Evolutionary conservation across 768 basidiomycete genomes (phyloP), one percentile per base, ranked within the genome.

Genomic region (Suillus lakei): DNA sequence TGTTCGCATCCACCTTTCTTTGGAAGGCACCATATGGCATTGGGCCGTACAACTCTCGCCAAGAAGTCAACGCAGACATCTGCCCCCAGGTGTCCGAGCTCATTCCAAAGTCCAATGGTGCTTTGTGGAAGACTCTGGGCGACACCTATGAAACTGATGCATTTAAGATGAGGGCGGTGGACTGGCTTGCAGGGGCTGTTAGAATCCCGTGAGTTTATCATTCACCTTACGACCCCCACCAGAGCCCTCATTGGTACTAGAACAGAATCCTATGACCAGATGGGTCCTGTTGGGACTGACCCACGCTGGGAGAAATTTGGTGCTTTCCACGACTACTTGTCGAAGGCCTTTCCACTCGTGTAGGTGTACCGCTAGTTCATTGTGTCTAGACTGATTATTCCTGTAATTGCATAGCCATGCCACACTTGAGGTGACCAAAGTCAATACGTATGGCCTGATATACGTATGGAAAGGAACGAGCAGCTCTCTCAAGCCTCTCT

Each of bases 401-500:
- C 59, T 23, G 69, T 61, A 28, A 61, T 38, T 13, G 7, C 7
- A 58, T 28, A 88, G 86, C 21, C 85, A 89, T 69, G 67, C 81
- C 7, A 79, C 76, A 26, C 79, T 90, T 9, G 67, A 81, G 46
- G 75, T 90, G 63, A 84, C 84, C 4, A 85, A 83, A 67, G 83
- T 91, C 66, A 89, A 89, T 69, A 88, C 85, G 0, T 87, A 86
- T 59, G 90, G 85, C 0, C 77, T 90, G 13, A 77, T 91, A 2
- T 86, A 83, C 68, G 79, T 82, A 7, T 90, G 88, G 87, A 76
- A 82, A 51, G 89, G 88, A 30, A 81, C 81, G 16, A 66, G 70
- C 64, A 76, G 83, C 59, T 62, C 77, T 5, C 81, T 83, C 66
- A 88, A 89, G 73, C 90, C 90, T 0, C 65, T 89, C 3, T 79